A percentile compares a stretch with the other conserved stretches of the same genome.
phyloP scores from a whole-genome alignment of 1,284 basidiomycete genomes.

The Ganoderma multipileum region DNA sequence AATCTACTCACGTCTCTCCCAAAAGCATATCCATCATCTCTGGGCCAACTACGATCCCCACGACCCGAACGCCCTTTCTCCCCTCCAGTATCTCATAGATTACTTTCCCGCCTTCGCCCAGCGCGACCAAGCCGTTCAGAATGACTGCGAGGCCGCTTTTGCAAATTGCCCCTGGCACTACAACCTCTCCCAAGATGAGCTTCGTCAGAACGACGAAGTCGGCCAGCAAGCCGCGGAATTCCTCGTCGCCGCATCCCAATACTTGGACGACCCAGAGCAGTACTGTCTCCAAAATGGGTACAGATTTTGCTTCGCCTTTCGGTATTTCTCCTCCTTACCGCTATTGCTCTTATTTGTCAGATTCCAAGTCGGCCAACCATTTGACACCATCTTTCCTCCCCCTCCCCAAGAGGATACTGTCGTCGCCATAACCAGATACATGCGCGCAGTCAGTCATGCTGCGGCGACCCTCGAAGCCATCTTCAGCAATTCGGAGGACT shows the following conservation, averaged over 20 bases:
- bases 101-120: slow-evolving; percentile 30
- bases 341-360: background rate
- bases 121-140: slow-evolving; percentile 13
- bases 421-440: slow-evolving; percentile 1
- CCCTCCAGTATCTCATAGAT: slow-evolving; percentile 14
- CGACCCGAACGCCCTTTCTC: slow-evolving; percentile 9
- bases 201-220: slow-evolving; percentile 9
- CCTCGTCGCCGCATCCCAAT: slow-evolving; percentile 19
- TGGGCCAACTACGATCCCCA: slow-evolving; percentile 14
- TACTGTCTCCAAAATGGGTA: slow-evolving; percentile 28
- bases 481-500: background rate
- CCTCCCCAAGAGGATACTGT: slow-evolving; percentile 4
- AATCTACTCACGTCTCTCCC: background rate
- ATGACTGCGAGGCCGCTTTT: slow-evolving; percentile 5
- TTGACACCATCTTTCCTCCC: slow-evolving; percentile 16
- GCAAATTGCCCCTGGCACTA: slow-evolving; percentile 21
- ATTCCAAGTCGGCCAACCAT: background rate
- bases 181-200: slow-evolving; percentile 19
- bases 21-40: background rate
- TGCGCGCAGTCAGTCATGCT: background rate
- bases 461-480: background rate
- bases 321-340: background rate
- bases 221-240: slow-evolving; percentile 25
- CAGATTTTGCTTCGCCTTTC: background rate
- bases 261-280: slow-evolving; percentile 13